Percentiles rank a stretch among this genome's conserved stretches.
phyloP scores from a whole-genome alignment of 129 eudicot genomes.

The Tagetes erecta region DNA sequence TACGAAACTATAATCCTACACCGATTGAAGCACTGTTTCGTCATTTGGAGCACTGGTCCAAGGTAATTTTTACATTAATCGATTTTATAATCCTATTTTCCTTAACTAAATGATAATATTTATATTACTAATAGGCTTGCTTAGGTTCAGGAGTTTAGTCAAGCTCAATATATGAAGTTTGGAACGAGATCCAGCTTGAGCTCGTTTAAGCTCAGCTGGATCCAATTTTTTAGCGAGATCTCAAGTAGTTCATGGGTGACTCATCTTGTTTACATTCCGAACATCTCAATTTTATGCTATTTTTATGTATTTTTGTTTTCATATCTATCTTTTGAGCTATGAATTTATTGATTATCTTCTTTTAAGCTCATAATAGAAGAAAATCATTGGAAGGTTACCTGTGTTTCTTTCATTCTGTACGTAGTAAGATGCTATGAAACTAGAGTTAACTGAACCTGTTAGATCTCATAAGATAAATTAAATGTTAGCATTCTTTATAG shows the following conservation, averaged over 20 bases:
- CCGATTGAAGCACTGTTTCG: too few relatives aligned
- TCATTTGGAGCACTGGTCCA: too few relatives aligned
- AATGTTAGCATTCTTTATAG: not conserved
- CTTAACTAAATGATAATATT: too few relatives aligned
- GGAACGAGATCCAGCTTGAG: too few relatives aligned
- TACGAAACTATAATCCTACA: too few relatives aligned
- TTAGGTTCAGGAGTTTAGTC: not conserved
- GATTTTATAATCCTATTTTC: too few relatives aligned
- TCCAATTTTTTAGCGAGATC: not conserved
- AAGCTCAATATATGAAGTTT: not conserved
- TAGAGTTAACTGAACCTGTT: not conserved
- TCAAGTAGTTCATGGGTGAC: not conserved
- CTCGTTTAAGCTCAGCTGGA: not conserved
- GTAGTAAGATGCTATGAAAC: conserved; percentile 14
- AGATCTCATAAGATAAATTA: conserved; percentile 2
- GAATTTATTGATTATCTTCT: not conserved
- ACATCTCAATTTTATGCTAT: not conserved
- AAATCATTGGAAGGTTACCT: not conserved
- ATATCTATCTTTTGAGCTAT: conserved; percentile 13
- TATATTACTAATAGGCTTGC: too few relatives aligned
- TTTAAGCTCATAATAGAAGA: conserved; percentile 13
- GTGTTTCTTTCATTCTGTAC: conserved; percentile 11
- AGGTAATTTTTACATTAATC: too few relatives aligned
- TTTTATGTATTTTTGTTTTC: not conserved
- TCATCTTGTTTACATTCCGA: not conserved